Percentiles rank a stretch among this genome's conserved stretches.
Evolutionary conservation across 176 grass and related monocot species (phyloP).

Genomic region (Oryza glaberrima): DNA sequence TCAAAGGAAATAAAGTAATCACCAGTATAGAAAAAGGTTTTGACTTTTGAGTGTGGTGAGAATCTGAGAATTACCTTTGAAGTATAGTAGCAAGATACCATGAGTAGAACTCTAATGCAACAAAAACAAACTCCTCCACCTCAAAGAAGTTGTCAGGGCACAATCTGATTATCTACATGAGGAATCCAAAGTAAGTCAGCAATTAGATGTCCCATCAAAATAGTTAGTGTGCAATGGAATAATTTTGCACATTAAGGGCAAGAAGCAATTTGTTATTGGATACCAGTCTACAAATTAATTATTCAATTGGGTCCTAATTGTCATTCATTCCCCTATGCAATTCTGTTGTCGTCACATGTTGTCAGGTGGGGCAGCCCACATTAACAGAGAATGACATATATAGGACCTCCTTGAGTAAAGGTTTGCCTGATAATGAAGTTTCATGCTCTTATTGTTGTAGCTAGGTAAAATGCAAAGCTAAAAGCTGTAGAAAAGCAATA

Average conservation of each 20-base stretch:
- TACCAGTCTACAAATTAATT: background rate
- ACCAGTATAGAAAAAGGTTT: conserved; percentile 25
- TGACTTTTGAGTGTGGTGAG: background rate
- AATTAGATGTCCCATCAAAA: conserved; percentile 7
- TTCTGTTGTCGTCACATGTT: background rate
- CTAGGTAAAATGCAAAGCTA: background rate
- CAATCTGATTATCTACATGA: conserved; percentile 68
- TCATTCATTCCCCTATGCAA: background rate
- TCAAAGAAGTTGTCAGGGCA: conserved; percentile 86
- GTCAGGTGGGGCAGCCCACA: background rate
- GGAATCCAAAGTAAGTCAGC: conserved; percentile 34
- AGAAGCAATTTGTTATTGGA: background rate
- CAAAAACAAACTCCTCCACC: conserved; percentile 63
- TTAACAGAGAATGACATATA: background rate
- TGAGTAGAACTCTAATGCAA: conserved; percentile 72
- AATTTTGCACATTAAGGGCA: background rate
- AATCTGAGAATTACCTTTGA: conserved; percentile 59
- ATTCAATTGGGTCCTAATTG: background rate
- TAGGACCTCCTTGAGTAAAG: background rate
- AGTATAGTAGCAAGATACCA: conserved; percentile 60
- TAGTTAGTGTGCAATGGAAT: conserved; percentile 3
- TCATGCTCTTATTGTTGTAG: background rate
- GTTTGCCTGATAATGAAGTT: background rate
- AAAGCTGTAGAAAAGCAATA: background rate
- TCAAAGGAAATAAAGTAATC: conserved; percentile 29